Conservation (phyloP, 305 asterid species). For the Vinca major region DNA sequence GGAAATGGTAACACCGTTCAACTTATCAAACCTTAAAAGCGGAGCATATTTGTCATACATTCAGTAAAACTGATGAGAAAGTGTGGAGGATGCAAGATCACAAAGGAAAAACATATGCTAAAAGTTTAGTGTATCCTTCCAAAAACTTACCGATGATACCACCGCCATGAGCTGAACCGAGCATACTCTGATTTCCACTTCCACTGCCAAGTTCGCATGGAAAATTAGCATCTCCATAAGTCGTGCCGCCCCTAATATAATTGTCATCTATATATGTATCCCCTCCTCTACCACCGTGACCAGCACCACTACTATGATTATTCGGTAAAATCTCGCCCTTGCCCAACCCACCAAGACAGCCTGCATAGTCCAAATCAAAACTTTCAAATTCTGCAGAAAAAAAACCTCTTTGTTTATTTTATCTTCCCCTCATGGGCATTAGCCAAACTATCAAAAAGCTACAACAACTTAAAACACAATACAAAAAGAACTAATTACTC, state of each 20-base stretch:
- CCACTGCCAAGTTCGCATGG: slow-evolving; percentile 96
- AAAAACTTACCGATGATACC: slow-evolving; percentile 61
- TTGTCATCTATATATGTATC: slow-evolving; percentile 59
- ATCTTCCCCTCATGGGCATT: not conserved
- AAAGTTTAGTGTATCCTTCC: not conserved
- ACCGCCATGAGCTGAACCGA: slow-evolving; percentile 69
- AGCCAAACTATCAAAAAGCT: not conserved
- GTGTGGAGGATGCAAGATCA: not conserved
- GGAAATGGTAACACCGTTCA: not conserved
- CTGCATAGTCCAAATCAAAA: slow-evolving; percentile 31
- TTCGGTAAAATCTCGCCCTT: slow-evolving; percentile 56
- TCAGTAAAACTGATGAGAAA: not conserved
- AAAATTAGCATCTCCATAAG: slow-evolving; percentile 60
- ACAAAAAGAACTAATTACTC: not conserved
- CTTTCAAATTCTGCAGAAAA: slow-evolving; percentile 9
- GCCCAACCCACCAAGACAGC: slow-evolving; percentile 76
- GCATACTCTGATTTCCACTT: slow-evolving; percentile 66
- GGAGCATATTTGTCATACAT: not conserved
- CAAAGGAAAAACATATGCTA: not conserved
- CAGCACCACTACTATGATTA: slow-evolving; percentile 82
- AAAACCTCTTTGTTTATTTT: slow-evolving; percentile 2
- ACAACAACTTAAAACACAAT: not conserved
- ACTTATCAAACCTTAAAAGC: not conserved
- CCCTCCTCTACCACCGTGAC: slow-evolving; percentile 95
- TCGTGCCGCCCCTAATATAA: slow-evolving; percentile 52